Conservation (phyloP, 495 filamentous ascomycete genomes). For the Neurospora sp. region DNA sequence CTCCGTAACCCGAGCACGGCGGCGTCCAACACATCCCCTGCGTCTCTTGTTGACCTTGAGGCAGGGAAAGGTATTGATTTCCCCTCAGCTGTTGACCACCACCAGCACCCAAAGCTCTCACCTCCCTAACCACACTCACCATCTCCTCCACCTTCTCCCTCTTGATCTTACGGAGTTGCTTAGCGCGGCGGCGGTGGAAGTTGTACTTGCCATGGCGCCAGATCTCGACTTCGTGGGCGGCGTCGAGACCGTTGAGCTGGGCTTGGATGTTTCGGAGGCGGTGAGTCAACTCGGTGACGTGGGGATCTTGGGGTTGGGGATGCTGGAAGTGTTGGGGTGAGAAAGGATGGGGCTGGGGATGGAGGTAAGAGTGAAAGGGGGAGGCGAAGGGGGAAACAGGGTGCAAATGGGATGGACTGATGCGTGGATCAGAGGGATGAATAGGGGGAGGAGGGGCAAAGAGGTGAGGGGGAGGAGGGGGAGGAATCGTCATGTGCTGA, state of each 20-base stretch:
- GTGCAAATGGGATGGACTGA: not conserved
- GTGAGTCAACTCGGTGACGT: not conserved
- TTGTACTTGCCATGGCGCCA: not conserved
- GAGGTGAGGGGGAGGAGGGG: not conserved
- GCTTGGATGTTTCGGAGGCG: not conserved
- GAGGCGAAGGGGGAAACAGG: not conserved
- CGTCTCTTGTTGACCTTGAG: not conserved
- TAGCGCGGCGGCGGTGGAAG: not conserved
- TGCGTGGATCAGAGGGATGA: not conserved
- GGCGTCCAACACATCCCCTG: not conserved
- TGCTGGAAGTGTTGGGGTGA: not conserved
- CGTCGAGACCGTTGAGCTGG: not conserved
- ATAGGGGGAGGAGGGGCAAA: not conserved
- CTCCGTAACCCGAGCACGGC: not conserved
- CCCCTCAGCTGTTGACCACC: not conserved
- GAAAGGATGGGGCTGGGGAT: not conserved
- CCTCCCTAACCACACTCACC: not conserved
- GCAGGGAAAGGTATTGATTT: not conserved
- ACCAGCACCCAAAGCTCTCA: not conserved
- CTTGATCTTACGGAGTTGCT: not conserved
- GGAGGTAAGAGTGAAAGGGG: not conserved
- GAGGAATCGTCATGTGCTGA: not conserved
- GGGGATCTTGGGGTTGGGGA: not conserved
- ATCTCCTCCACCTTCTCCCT: not conserved
- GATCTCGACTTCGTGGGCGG: not conserved